A percentile compares a stretch with the other conserved stretches of the same genome.
These are phyloP conservation scores for Lupinus albus DNA, from an alignment of 306 rosid genomes.

Conservation along the genomic window DNA sequence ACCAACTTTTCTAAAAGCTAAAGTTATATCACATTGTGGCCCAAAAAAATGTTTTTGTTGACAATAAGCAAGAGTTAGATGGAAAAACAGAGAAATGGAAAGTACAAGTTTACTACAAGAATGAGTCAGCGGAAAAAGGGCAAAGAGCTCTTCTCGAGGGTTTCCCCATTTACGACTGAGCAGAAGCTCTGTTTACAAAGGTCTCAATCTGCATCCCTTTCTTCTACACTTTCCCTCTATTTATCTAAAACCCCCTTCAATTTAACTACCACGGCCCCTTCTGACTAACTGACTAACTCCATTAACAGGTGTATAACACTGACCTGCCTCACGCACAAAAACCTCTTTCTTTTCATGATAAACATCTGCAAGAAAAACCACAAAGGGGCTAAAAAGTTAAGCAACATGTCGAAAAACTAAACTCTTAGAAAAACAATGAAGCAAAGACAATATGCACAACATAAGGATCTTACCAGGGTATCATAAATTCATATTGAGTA, in stretches of 20 bases:
- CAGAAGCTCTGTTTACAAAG: background rate
- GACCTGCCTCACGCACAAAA: slow-evolving; percentile 89
- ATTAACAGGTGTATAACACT: slow-evolving; percentile 24
- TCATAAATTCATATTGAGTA: slow-evolving; percentile 4
- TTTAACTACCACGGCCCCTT: background rate
- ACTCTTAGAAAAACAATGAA: slow-evolving; percentile 13
- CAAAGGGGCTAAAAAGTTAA: slow-evolving; percentile 32
- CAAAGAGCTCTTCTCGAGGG: background rate
- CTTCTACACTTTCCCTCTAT: background rate
- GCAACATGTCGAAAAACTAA: slow-evolving; percentile 1
- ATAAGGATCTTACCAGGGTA: slow-evolving; percentile 25
- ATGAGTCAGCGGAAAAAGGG: background rate
- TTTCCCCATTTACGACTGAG: background rate
- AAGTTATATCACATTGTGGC: slow-evolving; percentile 26
- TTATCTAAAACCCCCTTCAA: background rate
- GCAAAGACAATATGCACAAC: slow-evolving; percentile 10
- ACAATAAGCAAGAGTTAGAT: background rate
- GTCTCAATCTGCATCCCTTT: background rate
- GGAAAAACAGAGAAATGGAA: no score
- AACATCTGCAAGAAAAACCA: slow-evolving; percentile 60
- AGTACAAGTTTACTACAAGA: no score
- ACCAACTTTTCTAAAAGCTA: slow-evolving; percentile 29
- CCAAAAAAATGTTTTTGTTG: background rate
- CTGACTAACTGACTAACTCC: background rate
- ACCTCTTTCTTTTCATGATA: slow-evolving; percentile 86